Evolutionary conservation across 1,284 basidiomycete genomes (phyloP).

Genomic region (Psilocybe mexicana): DNA sequence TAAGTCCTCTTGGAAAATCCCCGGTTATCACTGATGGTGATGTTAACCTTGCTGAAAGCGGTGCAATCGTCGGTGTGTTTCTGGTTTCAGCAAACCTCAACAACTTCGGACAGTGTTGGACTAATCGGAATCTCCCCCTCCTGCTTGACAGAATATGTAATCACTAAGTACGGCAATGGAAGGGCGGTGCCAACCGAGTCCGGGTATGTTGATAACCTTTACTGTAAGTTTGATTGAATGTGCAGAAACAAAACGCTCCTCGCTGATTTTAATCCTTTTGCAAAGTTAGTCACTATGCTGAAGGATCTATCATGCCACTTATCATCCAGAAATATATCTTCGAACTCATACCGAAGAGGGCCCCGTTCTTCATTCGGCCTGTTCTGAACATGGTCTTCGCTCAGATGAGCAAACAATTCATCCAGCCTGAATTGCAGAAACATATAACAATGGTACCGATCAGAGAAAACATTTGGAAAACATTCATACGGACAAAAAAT

Average conservation of each 20-base stretch:
- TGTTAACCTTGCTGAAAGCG: slow-evolving; percentile 46
- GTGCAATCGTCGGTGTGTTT: slow-evolving; percentile 46
- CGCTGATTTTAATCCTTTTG: not conserved
- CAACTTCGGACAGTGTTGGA: too few species aligned
- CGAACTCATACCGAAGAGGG: slow-evolving; percentile 30
- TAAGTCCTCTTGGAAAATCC: slow-evolving; percentile 48
- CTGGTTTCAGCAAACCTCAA: not conserved
- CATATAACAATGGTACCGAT: slow-evolving; percentile 30
- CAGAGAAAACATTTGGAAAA: slow-evolving; percentile 1
- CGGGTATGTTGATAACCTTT: slow-evolving; percentile 41
- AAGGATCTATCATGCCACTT: slow-evolving; percentile 44
- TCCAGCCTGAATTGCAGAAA: slow-evolving; percentile 33
- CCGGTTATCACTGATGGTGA: slow-evolving; percentile 48
- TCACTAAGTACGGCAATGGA: slow-evolving; percentile 45
- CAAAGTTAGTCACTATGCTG: slow-evolving; percentile 42
- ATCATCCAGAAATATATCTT: slow-evolving; percentile 38
- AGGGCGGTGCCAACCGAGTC: slow-evolving; percentile 37
- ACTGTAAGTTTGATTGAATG: slow-evolving; percentile 31
- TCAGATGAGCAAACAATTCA: slow-evolving; percentile 26
- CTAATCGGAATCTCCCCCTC: not conserved
- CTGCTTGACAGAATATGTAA: slow-evolving; percentile 40
- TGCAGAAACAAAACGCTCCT: not conserved
- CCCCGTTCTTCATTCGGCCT: slow-evolving; percentile 39
- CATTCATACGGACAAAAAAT: too few species aligned
- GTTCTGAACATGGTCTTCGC: slow-evolving; percentile 33